Evolutionary conservation across 768 basidiomycete genomes (phyloP).

Genomic region (Mycena latifolia): DNA sequence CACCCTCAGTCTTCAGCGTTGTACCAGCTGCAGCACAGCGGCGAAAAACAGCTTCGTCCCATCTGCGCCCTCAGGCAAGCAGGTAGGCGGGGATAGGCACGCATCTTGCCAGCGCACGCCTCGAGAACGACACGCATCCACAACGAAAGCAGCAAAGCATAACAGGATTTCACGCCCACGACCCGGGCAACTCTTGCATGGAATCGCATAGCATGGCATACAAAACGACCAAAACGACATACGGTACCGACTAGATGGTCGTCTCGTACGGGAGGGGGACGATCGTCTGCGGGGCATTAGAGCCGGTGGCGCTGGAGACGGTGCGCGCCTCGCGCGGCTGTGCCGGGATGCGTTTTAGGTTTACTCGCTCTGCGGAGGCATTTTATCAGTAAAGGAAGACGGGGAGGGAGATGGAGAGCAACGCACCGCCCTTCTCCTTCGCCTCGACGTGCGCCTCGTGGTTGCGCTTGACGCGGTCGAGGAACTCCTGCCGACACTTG

Average conservation of each 20-base stretch:
- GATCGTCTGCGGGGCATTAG: constrained; percentile 94
- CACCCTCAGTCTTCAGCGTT: too few species aligned
- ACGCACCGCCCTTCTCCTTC: constrained; percentile 91
- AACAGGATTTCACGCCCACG: too few species aligned
- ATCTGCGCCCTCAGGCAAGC: too few species aligned
- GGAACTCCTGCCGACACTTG: constrained; percentile 97
- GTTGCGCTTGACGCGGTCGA: constrained; percentile 95
- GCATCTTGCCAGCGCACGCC: too few species aligned
- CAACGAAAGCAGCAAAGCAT: too few species aligned
- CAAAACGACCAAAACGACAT: constrained; percentile 35
- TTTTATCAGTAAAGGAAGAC: too few species aligned
- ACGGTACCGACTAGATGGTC: constrained; percentile 76
- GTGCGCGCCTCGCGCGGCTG: constrained; percentile 85
- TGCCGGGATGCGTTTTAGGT: constrained; percentile 87
- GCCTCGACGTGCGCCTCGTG: constrained; percentile 86
- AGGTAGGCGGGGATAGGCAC: too few species aligned
- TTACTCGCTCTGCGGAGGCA: constrained; percentile 71
- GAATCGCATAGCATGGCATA: constrained; percentile 31
- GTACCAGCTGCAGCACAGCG: too few species aligned
- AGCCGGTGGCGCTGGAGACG: constrained; percentile 66
- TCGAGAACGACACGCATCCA: too few species aligned
- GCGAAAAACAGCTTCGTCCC: too few species aligned
- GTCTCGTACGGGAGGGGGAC: constrained; percentile 96
- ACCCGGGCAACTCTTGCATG: constrained; percentile 24
- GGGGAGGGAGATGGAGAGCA: too few species aligned